These are phyloP conservation scores for Mucor lusitanicus DNA, from an alignment of 371 early-diverging fungal species.

Conservation along the genomic window DNA sequence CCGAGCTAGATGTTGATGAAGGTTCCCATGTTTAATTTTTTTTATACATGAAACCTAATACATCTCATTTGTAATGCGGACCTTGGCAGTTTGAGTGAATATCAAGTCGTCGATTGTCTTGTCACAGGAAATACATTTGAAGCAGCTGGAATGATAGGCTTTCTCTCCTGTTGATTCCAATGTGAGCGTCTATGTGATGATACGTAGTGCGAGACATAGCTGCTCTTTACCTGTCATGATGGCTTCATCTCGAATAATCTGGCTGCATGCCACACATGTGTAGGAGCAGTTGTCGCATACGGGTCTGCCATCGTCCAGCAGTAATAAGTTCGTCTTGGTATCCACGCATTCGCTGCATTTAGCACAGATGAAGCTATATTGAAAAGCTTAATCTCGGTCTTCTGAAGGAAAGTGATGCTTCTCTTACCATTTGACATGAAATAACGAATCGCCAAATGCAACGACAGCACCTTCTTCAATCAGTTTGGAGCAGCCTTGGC, in stretches of 20 bases:
- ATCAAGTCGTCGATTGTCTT: conserved; percentile 74
- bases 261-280: conserved; percentile 73
- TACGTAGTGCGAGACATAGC: background rate
- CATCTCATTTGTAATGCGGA: conserved; percentile 8
- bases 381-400: background rate
- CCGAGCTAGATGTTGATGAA: background rate
- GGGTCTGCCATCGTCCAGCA: conserved; percentile 79
- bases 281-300: conserved; percentile 88
- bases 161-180: conserved; percentile 58
- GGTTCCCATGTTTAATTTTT: background rate
- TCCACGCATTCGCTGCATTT: conserved; percentile 73
- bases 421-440: conserved; percentile 79
- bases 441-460: conserved; percentile 80
- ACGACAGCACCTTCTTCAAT: conserved; percentile 83
- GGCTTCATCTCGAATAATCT: conserved; percentile 83
- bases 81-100: conserved; percentile 81
- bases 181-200: background rate
- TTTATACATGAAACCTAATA: background rate
- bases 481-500: conserved; percentile 66
- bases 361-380: conserved; percentile 73
- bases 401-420: too few species aligned
- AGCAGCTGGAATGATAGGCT: conserved; percentile 83
- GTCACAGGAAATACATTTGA: conserved; percentile 74
- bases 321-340: conserved; percentile 71
- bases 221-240: conserved; percentile 73